Conservation (phyloP, 1,284 basidiomycete genomes). For the Xerocomus tenax region DNA sequence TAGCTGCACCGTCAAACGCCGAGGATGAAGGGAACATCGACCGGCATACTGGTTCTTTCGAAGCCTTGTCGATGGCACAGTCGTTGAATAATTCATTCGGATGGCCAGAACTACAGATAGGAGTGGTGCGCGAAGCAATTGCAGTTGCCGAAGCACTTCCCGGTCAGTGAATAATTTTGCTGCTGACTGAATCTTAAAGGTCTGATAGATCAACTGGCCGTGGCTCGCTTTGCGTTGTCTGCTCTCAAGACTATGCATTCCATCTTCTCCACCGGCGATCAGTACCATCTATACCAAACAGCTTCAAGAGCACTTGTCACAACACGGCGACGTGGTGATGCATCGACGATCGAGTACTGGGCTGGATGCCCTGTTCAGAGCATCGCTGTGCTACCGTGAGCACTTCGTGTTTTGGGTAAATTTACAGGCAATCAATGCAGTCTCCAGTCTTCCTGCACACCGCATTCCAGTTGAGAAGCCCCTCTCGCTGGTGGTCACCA, state of each 20-base stretch:
- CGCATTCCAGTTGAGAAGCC: conserved; percentile 70
- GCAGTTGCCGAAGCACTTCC: conserved; percentile 86
- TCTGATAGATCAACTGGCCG: conserved; percentile 60
- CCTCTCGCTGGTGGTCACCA: conserved; percentile 44
- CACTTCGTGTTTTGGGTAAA: conserved; percentile 14
- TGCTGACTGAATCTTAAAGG: conserved; percentile 12
- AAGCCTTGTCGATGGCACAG: conserved; percentile 19
- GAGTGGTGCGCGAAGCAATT: conserved; percentile 84
- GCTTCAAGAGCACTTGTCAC: conserved; percentile 62
- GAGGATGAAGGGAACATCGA: conserved; percentile 8
- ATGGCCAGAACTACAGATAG: conserved; percentile 90
- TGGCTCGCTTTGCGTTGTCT: conserved; percentile 71
- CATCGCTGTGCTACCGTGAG: conserved; percentile 70
- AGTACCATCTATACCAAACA: conserved; percentile 68
- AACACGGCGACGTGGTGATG: conserved; percentile 68
- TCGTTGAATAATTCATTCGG: conserved; percentile 56
- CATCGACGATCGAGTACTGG: conserved; percentile 72
- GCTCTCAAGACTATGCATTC: conserved; percentile 63
- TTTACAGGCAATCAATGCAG: conserved; percentile 5
- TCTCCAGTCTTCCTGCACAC: conserved; percentile 57
- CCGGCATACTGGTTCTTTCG: conserved; percentile 23
- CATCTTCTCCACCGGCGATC: conserved; percentile 63
- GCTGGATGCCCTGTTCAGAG: conserved; percentile 69
- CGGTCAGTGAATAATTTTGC: conserved; percentile 42
- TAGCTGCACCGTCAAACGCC: conserved; percentile 32